phyloP scores from a whole-genome alignment of 352 stramenopile genomes.

The Aphanomyces invadans region DNA sequence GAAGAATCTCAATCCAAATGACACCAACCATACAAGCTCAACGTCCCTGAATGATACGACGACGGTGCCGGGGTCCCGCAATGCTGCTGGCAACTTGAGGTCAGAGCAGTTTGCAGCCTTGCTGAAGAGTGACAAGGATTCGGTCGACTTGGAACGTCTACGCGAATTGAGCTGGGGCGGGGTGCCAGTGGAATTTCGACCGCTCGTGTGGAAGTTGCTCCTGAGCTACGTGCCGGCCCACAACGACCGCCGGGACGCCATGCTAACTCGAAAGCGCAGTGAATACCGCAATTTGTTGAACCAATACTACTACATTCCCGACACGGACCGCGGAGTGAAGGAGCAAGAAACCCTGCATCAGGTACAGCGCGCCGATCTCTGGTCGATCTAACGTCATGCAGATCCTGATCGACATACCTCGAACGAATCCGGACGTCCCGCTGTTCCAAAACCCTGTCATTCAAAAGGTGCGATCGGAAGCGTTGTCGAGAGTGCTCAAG shows the following conservation, averaged over 20 bases:
- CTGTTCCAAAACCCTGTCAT: conserved; percentile 95
- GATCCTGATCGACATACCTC: conserved; percentile 98
- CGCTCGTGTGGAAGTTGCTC: conserved; percentile 94
- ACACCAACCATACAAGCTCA: conserved; percentile 3
- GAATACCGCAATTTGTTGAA: conserved; percentile 94
- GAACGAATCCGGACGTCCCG: conserved; percentile 93
- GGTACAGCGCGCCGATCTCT: conserved; percentile 5
- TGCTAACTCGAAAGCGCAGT: conserved; percentile 89
- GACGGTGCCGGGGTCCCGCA: conserved; percentile 29
- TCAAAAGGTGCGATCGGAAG: conserved; percentile 51
- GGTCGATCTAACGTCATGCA: conserved; percentile 26
- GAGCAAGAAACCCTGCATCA: conserved; percentile 94
- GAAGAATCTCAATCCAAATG: neutral
- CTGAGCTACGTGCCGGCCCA: conserved; percentile 97
- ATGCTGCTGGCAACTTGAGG: conserved; percentile 58
- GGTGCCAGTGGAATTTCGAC: conserved; percentile 74
- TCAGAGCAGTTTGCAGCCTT: conserved; percentile 64
- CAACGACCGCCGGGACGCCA: conserved; percentile 79
- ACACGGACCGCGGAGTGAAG: conserved; percentile 88
- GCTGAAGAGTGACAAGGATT: conserved; percentile 49
- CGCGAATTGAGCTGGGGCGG: conserved; percentile 89
- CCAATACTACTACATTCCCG: conserved; percentile 96
- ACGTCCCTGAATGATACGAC: conserved; percentile 11
- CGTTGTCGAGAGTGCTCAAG: too few species aligned
- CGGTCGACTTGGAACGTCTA: conserved; percentile 86